Conservation (phyloP, 148 eudicot species). For the Nepenthes mirabilis region DNA sequence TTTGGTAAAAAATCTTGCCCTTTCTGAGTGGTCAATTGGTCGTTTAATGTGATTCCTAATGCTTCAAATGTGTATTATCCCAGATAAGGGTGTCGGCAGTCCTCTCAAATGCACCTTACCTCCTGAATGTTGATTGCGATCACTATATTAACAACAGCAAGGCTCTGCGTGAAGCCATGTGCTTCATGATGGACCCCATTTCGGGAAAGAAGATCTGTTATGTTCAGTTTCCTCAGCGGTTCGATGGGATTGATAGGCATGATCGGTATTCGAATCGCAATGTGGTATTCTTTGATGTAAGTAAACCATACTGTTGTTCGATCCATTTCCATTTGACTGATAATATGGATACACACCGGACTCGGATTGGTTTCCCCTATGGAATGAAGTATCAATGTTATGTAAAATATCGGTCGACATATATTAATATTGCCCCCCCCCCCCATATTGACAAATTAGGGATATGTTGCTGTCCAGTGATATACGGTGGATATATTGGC, state of each 20-base stretch:
- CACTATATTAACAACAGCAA: conserved; percentile 91
- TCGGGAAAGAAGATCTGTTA: conserved; percentile 94
- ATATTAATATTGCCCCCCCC: too few species aligned
- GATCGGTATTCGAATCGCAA: conserved; percentile 89
- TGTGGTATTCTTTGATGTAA: conserved; percentile 88
- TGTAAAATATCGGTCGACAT: too few species aligned
- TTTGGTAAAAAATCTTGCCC: conserved; percentile 28
- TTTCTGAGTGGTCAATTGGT: background rate
- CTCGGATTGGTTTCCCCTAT: too few species aligned
- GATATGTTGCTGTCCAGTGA: too few species aligned
- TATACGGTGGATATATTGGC: too few species aligned
- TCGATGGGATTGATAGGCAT: conserved; percentile 91
- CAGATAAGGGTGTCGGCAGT: conserved; percentile 87
- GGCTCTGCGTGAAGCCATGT: conserved; percentile 93
- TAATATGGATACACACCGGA: too few species aligned
- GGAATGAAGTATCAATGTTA: too few species aligned
- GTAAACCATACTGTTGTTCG: conserved; percentile 7
- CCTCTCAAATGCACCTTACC: conserved; percentile 87
- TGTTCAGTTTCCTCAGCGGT: conserved; percentile 90
- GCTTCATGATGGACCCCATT: conserved; percentile 94
- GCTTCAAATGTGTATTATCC: background rate
- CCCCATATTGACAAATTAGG: too few species aligned
- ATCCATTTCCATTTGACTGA: too few species aligned
- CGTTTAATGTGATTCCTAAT: background rate
- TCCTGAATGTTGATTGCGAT: conserved; percentile 94